phyloP scores from a whole-genome alignment of 768 basidiomycete genomes.

The Leccinum boreale region DNA sequence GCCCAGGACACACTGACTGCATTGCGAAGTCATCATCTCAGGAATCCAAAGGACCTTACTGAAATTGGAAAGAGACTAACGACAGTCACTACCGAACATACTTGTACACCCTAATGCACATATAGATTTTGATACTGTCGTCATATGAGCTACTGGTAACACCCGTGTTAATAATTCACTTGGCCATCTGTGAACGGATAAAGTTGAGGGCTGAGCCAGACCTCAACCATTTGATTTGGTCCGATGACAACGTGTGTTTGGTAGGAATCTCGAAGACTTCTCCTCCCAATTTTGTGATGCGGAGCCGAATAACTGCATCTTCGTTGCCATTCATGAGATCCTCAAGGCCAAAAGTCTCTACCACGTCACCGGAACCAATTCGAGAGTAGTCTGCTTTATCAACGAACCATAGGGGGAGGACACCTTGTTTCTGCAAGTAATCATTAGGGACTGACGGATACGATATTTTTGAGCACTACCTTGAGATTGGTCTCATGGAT shows the following conservation, averaged over 20 bases:
- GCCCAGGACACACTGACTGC: slow-evolving; percentile 53
- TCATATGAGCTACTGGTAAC: not conserved
- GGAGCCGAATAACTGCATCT: slow-evolving; percentile 45
- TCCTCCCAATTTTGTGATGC: slow-evolving; percentile 66
- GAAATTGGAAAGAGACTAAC: slow-evolving; percentile 31
- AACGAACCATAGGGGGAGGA: slow-evolving; percentile 92
- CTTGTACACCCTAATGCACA: not conserved
- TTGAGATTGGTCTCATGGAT: slow-evolving; percentile 99
- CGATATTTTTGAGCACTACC: slow-evolving; percentile 38
- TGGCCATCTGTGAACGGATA: slow-evolving; percentile 61
- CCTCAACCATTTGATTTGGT: slow-evolving; percentile 88
- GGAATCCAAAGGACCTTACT: slow-evolving; percentile 28
- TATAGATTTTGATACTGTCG: slow-evolving; percentile 2
- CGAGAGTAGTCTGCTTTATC: slow-evolving; percentile 82
- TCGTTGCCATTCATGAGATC: slow-evolving; percentile 51
- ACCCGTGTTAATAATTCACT: slow-evolving; percentile 1
- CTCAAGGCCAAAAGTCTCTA: slow-evolving; percentile 82
- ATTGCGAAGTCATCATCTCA: slow-evolving; percentile 30
- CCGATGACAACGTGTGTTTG: slow-evolving; percentile 85
- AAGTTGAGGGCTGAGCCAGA: slow-evolving; percentile 89
- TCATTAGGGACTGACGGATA: slow-evolving; percentile 1
- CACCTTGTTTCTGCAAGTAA: slow-evolving; percentile 82
- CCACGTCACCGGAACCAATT: slow-evolving; percentile 76
- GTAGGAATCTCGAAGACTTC: slow-evolving; percentile 64
- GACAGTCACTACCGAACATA: slow-evolving; percentile 1